Evolutionary conservation across 1,139 yeast species (phyloP).

Genomic region (Scheffersomyces titani): DNA sequence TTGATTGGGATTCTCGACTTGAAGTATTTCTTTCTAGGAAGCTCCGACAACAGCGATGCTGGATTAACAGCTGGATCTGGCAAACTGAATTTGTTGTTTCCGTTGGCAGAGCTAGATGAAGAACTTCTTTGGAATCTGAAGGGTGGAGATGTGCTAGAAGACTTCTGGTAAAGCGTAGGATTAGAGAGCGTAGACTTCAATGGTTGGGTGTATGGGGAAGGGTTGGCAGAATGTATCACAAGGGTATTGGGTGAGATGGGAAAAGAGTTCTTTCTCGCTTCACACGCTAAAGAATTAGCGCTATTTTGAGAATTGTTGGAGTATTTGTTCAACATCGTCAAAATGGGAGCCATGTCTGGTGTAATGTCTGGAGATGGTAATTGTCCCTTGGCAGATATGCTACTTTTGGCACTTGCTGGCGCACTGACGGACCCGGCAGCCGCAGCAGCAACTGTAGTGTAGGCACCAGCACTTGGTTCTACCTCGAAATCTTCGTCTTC

Average conservation of each 20-base stretch:
- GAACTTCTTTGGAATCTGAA: neutral
- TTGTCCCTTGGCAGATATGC: slow-evolving; percentile 15
- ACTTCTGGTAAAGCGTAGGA: slow-evolving; percentile 2
- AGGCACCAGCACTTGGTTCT: neutral
- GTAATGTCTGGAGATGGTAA: slow-evolving; percentile 47
- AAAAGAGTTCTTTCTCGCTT: slow-evolving; percentile 10
- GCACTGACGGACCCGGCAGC: neutral
- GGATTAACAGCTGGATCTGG: slow-evolving; percentile 44
- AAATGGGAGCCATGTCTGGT: slow-evolving; percentile 43
- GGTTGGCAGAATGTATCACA: slow-evolving; percentile 18
- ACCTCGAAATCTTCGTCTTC: slow-evolving; percentile 6
- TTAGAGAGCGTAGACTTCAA: slow-evolving; percentile 15
- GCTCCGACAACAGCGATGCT: slow-evolving; percentile 8
- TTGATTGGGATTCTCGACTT: slow-evolving; percentile 25
- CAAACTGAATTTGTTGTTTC: slow-evolving; percentile 23
- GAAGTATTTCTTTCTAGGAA: slow-evolving; percentile 31
- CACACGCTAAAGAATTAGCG: neutral
- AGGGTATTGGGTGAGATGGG: slow-evolving; percentile 13
- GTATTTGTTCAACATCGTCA: slow-evolving; percentile 30
- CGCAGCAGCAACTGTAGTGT: neutral
- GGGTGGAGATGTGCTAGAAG: neutral
- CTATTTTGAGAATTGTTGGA: slow-evolving; percentile 6
- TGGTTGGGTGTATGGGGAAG: slow-evolving; percentile 27
- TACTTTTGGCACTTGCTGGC: slow-evolving; percentile 1
- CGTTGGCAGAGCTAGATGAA: slow-evolving; percentile 3